Conservation (phyloP, 2,329 filamentous ascomycete species). For the Achaetomium macrosporum region DNA sequence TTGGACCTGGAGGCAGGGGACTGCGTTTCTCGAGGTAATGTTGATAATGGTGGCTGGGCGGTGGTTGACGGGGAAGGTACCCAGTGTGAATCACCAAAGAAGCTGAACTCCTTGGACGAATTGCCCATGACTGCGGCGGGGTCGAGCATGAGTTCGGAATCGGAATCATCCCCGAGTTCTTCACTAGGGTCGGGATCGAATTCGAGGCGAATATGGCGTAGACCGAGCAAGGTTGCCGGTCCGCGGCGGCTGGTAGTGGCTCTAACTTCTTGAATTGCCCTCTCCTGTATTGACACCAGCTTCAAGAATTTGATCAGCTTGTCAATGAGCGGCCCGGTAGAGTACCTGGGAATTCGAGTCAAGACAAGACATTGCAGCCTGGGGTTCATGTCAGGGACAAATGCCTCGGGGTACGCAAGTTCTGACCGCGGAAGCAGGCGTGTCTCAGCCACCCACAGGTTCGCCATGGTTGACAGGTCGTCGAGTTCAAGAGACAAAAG, state of each 20-base stretch:
- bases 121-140: constrained; percentile 36
- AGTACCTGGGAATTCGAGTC: constrained; percentile 49
- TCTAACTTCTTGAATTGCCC: constrained; percentile 33
- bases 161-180: constrained; percentile 29
- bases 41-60: constrained; percentile 2
- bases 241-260: constrained; percentile 29
- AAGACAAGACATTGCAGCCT: constrained; percentile 48
- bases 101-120: constrained; percentile 39
- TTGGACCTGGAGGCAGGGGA: neutral
- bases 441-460: constrained; percentile 41
- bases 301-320: constrained; percentile 44
- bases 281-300: constrained; percentile 44
- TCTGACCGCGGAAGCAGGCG: constrained; percentile 38
- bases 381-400: constrained; percentile 52
- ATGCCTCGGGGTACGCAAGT: constrained; percentile 42
- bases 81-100: constrained; percentile 36
- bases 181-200: constrained; percentile 42
- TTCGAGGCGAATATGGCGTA: constrained; percentile 51
- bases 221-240: constrained; percentile 42
- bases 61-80: constrained; percentile 9
- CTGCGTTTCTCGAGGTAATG: neutral
- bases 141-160: constrained; percentile 34
- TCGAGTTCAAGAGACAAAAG: constrained; percentile 41
- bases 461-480: constrained; percentile 32
- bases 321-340: constrained; percentile 44